These are phyloP conservation scores for Gossypium davidsonii DNA, from an alignment of 441 rosid genomes.

Conservation along the genomic window DNA sequence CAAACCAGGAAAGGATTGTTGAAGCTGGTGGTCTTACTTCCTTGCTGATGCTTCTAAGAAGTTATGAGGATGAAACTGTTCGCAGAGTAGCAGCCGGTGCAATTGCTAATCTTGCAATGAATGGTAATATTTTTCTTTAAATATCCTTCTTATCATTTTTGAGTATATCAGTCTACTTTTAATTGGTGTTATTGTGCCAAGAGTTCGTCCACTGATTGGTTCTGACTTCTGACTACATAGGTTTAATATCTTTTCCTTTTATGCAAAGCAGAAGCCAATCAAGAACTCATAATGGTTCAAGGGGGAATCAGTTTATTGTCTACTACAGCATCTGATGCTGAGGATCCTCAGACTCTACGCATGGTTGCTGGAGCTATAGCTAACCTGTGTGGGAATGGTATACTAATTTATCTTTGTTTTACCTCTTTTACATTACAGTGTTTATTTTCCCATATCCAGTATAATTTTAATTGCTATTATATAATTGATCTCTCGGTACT, in stretches of 20 bases:
- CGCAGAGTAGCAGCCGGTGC: slow-evolving; percentile 99
- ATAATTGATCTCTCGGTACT: neutral
- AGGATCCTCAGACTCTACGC: slow-evolving; percentile 91
- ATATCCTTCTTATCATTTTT: slow-evolving; percentile 1
- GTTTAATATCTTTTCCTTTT: slow-evolving; percentile 12
- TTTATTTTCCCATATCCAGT: neutral
- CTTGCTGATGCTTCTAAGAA: slow-evolving; percentile 89
- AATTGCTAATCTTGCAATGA: slow-evolving; percentile 98
- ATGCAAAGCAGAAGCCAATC: slow-evolving; percentile 65
- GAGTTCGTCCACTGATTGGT: neutral
- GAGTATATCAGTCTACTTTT: neutral
- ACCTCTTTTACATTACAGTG: neutral
- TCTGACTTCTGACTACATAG: slow-evolving; percentile 2
- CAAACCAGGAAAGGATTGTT: slow-evolving; percentile 85
- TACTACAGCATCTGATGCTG: slow-evolving; percentile 79
- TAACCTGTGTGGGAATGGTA: slow-evolving; percentile 97
- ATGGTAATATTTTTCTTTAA: slow-evolving; percentile 41
- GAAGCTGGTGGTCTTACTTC: slow-evolving; percentile 97
- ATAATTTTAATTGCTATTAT: neutral
- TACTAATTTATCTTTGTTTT: slow-evolving; percentile 6
- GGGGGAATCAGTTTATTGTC: slow-evolving; percentile 87
- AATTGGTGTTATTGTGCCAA: neutral
- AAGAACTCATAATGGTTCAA: slow-evolving; percentile 83
- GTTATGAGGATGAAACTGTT: slow-evolving; percentile 88
- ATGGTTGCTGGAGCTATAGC: slow-evolving; percentile 99